Percentiles rank a stretch among this genome's conserved stretches.
These are phyloP conservation scores for Paecilomyces sp. DNA, from an alignment of 2,329 filamentous ascomycete genomes.

Conservation along the genomic window DNA sequence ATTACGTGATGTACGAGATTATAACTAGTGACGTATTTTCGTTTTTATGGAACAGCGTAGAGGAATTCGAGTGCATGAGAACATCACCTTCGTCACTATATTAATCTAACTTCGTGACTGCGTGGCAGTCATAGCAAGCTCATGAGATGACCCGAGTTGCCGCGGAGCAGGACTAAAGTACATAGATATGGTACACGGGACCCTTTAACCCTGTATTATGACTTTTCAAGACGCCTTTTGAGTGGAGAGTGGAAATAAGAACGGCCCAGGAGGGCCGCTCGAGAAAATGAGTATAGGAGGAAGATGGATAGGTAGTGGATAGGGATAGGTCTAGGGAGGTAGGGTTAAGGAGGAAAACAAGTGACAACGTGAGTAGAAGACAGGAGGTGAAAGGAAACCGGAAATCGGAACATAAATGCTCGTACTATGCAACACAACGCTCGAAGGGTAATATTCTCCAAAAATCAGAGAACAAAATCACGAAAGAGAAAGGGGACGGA, in stretches of 20 bases:
- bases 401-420: neutral
- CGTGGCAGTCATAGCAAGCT: neutral
- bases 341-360: neutral
- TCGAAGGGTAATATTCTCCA: conserved; percentile 24
- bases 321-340: neutral
- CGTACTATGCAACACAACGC: neutral
- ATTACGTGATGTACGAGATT: no score
- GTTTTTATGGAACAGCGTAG: no score
- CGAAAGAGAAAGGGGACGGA: conserved; percentile 12
- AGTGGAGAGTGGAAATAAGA: neutral
- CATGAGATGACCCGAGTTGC: neutral
- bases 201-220: neutral
- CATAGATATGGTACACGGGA: neutral
- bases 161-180: neutral
- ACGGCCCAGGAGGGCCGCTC: neutral
- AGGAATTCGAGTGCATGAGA: neutral
- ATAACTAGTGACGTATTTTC: no score
- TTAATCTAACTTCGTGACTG: neutral
- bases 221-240: neutral
- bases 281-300: neutral
- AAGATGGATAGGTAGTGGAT: neutral
- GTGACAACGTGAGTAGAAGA: neutral
- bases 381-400: neutral
- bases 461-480: conserved; percentile 17
- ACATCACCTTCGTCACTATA: neutral